phyloP scores from a whole-genome alignment of 192 early-diverging fungal genomes.

The Backusella psychrophila region DNA sequence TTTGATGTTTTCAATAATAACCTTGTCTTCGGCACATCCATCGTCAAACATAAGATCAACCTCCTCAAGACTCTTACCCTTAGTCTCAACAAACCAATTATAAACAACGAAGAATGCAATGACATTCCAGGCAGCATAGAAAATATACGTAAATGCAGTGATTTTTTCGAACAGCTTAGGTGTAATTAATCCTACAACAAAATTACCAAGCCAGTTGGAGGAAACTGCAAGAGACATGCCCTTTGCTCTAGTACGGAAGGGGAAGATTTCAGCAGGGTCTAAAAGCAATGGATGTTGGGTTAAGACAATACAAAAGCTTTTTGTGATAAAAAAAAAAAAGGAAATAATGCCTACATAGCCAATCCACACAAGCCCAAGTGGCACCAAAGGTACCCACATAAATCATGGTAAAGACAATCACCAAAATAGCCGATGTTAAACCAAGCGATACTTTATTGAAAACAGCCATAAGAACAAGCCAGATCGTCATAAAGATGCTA shows the following conservation, averaged over 20 bases:
- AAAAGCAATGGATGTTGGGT: background rate
- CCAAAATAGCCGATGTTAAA: background rate
- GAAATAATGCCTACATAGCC: background rate
- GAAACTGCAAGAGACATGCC: conserved; percentile 76
- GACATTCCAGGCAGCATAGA: conserved; percentile 17
- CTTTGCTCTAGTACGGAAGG: conserved; percentile 81
- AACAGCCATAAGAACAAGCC: conserved; percentile 28
- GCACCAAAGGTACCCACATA: conserved; percentile 12
- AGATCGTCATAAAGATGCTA: conserved; percentile 22
- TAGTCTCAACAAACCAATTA: conserved; percentile 16
- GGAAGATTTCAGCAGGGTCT: conserved; percentile 85
- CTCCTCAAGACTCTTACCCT: conserved; percentile 44
- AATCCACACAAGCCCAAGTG: conserved; percentile 19
- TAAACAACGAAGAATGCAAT: conserved; percentile 1
- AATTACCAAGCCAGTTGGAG: conserved; percentile 67
- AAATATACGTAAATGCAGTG: conserved; percentile 17
- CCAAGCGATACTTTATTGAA: conserved; percentile 19
- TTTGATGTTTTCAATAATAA: background rate
- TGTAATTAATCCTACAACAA: background rate
- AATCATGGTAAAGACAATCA: background rate
- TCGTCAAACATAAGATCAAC: conserved; percentile 41
- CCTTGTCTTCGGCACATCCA: background rate
- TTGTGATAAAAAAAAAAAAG: too few relatives aligned
- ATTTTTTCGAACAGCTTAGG: background rate
- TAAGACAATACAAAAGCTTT: too few relatives aligned